Conservation (phyloP, 176 grass and related monocot species). For the Oryza meyeriana region DNA sequence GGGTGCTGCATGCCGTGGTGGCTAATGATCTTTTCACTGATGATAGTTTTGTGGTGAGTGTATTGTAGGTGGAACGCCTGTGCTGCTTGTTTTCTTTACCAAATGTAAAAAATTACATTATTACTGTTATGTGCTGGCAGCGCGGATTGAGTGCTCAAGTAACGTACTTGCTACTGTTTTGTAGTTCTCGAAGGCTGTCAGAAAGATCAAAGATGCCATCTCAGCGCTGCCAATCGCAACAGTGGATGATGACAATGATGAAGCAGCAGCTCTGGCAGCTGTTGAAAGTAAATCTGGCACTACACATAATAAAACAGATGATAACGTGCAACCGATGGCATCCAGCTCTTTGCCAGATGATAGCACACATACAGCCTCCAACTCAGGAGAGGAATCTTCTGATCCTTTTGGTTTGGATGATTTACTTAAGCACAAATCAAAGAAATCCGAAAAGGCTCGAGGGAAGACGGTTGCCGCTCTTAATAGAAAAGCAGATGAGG, state of each 20-base stretch:
- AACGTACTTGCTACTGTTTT: not conserved
- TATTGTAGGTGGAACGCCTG: not conserved
- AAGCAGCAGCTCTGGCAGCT: conserved; percentile 51
- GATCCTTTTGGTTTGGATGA: conserved; percentile 89
- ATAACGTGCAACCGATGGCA: not conserved
- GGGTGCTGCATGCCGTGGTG: conserved; percentile 76
- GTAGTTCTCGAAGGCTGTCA: conserved; percentile 80
- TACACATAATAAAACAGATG: conserved; percentile 6
- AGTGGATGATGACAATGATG: conserved; percentile 68
- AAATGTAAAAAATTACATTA: not conserved
- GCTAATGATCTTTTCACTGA: conserved; percentile 98
- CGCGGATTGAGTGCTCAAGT: not conserved
- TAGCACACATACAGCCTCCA: not conserved
- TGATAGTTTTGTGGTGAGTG: conserved; percentile 97
- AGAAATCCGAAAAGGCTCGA: conserved; percentile 53
- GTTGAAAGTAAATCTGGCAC: conserved; percentile 35
- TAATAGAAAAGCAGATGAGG: conserved; percentile 46
- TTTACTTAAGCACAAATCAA: conserved; percentile 52
- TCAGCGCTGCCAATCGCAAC: conserved; percentile 60
- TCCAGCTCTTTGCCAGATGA: not conserved
- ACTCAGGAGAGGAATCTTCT: conserved; percentile 31
- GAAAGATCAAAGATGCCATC: conserved; percentile 84
- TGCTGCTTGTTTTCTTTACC: not conserved
- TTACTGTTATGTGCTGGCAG: not conserved
- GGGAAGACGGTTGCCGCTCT: conserved; percentile 37